Base-by-base conservation (phyloP, 2,329 filamentous ascomycete genomes). In the Cercospora canescens region DNA sequence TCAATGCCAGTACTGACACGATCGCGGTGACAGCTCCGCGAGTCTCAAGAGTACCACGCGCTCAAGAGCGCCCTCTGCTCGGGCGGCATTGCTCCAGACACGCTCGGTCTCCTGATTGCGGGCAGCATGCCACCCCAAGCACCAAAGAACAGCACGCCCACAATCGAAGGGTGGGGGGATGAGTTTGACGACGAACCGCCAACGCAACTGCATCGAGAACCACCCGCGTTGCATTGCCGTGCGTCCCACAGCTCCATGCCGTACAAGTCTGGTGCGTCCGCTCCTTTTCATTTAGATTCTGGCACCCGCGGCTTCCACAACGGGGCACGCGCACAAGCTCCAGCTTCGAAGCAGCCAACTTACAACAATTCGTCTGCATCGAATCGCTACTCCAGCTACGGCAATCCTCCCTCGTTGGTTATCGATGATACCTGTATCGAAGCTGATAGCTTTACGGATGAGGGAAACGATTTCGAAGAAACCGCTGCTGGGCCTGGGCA, bases 31-130 rank as follows among this genome's bases (percentile, higher is more conserved):
- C 60, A 82, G 80, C 74, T 78, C 28, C 79, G 77, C 62, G 68
- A 68, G 30, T 80, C 82, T 58, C 81, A 79, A 66, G 83, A 88
- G 76, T 89, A 88, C 73, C 83, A 80, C 66, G 78, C 80, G 45
- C 78, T 87, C 60, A 82, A 79, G 66, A 79, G 78, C 32, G 81
- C 83, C 16, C 79, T 87, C 11, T 80, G 84, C 66, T 78, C 78
- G 52, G 84, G 84, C 18, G 85, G 85, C 6, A 75, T 86, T 64
- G 81, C 81, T 24, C 72, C 74, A 21, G 81, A 85, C 56, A 83
- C 82, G 21, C 77, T 87, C 30, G 79, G 84, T 66, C 81, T 85
- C 9, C 74, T 82, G n/a, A 76, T 82, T 14, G 70, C 75, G 41
- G 76, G 76, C 52, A 73, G 78, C 21, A 50, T 50, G 26, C 48